A percentile compares a stretch with the other conserved stretches of the same genome.
Evolutionary conservation across 2,329 filamentous ascomycete genomes (phyloP).

Genomic region (Fusarium sp.): DNA sequence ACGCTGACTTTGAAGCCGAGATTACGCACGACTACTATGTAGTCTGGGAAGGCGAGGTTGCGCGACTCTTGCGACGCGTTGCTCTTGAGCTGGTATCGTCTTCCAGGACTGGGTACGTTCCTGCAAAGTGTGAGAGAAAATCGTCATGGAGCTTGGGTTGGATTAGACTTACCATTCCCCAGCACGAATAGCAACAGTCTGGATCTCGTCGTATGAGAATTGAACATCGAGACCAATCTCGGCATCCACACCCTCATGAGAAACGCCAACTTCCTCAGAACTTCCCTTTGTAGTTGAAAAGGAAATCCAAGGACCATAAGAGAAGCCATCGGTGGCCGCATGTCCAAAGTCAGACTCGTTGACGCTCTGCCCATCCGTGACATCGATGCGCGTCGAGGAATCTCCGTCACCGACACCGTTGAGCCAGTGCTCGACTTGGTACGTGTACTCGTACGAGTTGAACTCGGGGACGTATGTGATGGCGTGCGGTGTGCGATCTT

Average conservation of each 20-base stretch:
- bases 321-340: slow-evolving; percentile 22
- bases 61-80: slow-evolving; percentile 28
- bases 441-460: slow-evolving; percentile 18
- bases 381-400: slow-evolving; percentile 14
- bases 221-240: slow-evolving; percentile 26
- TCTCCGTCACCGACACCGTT: slow-evolving; percentile 30
- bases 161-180: slow-evolving; percentile 15
- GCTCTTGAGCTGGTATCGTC: slow-evolving; percentile 18
- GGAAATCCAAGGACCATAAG: slow-evolving; percentile 28
- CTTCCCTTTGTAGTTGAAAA: slow-evolving; percentile 12
- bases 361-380: slow-evolving; percentile 23
- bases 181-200: slow-evolving; percentile 22
- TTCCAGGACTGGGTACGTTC: slow-evolving; percentile 32
- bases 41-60: slow-evolving; percentile 32
- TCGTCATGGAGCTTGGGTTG: background rate
- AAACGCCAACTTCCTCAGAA: slow-evolving; percentile 2
- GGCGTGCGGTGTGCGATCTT: slow-evolving; percentile 24
- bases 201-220: slow-evolving; percentile 34
- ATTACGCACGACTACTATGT: slow-evolving; percentile 28
- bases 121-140: background rate
- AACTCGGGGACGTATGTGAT: slow-evolving; percentile 32
- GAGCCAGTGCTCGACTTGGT: slow-evolving; percentile 29
- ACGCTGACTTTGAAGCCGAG: slow-evolving; percentile 29
- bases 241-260: slow-evolving; percentile 13
- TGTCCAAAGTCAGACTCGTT: slow-evolving; percentile 32